phyloP scores from a whole-genome alignment of 1,284 basidiomycete species.

The Ganoderma sinense region DNA sequence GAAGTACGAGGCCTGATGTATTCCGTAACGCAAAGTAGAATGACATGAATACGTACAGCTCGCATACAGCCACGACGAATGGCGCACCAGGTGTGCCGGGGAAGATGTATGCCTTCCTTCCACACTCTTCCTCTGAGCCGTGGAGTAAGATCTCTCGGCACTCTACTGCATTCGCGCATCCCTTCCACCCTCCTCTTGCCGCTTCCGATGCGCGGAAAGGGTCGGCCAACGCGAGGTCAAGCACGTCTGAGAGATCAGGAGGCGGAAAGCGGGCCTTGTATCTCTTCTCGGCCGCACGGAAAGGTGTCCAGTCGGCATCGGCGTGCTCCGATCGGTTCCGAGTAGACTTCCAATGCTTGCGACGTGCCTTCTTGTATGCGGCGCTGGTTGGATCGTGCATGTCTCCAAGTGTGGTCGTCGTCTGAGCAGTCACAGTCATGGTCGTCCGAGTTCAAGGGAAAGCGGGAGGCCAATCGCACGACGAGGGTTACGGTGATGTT shows the following conservation, averaged over 20 bases:
- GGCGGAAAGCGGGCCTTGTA: constrained; percentile 81
- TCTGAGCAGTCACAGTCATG: constrained; percentile 20
- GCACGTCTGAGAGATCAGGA: constrained; percentile 69
- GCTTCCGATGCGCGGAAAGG: constrained; percentile 48
- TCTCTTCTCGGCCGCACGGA: constrained; percentile 77
- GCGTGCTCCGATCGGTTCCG: constrained; percentile 53
- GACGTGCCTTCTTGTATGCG: constrained; percentile 72
- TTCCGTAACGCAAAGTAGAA: constrained; percentile 4
- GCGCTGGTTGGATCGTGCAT: constrained; percentile 51
- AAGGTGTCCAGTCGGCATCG: constrained; percentile 70
- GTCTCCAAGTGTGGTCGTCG: constrained; percentile 14
- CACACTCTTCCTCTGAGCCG: constrained; percentile 6
- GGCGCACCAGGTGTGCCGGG: constrained; percentile 63
- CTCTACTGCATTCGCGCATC: constrained; percentile 47
- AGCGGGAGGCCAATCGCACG: background rate
- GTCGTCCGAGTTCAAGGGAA: background rate
- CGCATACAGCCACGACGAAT: constrained; percentile 17
- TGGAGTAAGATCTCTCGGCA: constrained; percentile 41
- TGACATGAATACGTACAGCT: constrained; percentile 38
- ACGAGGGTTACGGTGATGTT: background rate
- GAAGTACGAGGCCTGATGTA: constrained; percentile 76
- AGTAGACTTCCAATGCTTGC: constrained; percentile 65
- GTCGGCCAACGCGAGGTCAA: constrained; percentile 68
- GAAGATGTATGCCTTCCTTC: constrained; percentile 54
- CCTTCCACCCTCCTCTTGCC: constrained; percentile 55